Percentiles rank a stretch among this genome's conserved stretches.
These are phyloP conservation scores for Papiliotrema flavescens DNA, from an alignment of 1,284 basidiomycete genomes.

Conservation along the genomic window DNA sequence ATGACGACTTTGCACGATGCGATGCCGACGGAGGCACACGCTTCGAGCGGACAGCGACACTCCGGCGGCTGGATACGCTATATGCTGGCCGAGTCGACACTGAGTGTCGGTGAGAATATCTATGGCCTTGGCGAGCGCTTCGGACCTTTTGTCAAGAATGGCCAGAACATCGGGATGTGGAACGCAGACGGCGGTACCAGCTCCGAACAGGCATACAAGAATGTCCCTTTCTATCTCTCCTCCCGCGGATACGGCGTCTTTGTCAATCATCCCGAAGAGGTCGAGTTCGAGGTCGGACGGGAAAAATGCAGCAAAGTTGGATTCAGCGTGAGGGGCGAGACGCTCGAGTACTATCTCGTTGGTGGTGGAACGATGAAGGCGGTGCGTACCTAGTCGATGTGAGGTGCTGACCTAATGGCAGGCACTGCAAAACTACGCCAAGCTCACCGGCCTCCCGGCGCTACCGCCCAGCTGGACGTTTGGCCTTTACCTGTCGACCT, in stretches of 20 bases:
- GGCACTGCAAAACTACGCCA: constrained; percentile 30
- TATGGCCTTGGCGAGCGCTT: constrained; percentile 68
- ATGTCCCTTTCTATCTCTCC: constrained; percentile 36
- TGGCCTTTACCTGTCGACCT: constrained; percentile 71
- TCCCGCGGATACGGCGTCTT: constrained; percentile 68
- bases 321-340: constrained; percentile 61
- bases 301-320: constrained; percentile 70
- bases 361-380: constrained; percentile 37
- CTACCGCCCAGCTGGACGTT: constrained; percentile 67
- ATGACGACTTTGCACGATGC: constrained; percentile 54
- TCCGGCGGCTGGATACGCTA: constrained; percentile 41
- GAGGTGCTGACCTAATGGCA: background rate
- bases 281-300: constrained; percentile 65
- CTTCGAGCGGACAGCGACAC: constrained; percentile 2
- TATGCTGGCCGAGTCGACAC: constrained; percentile 63
- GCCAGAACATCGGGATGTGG: constrained; percentile 62
- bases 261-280: constrained; percentile 69
- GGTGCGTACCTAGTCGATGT: constrained; percentile 10
- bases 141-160: constrained; percentile 69
- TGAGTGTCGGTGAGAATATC: constrained; percentile 65
- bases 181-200: constrained; percentile 56
- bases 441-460: constrained; percentile 41
- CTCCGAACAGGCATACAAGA: constrained; percentile 65
- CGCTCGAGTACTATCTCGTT: constrained; percentile 62
- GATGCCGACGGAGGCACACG: constrained; percentile 10